Evolutionary conservation across 495 filamentous ascomycete genomes (phyloP).

Genomic region (Recurvomyces mirabilis): DNA sequence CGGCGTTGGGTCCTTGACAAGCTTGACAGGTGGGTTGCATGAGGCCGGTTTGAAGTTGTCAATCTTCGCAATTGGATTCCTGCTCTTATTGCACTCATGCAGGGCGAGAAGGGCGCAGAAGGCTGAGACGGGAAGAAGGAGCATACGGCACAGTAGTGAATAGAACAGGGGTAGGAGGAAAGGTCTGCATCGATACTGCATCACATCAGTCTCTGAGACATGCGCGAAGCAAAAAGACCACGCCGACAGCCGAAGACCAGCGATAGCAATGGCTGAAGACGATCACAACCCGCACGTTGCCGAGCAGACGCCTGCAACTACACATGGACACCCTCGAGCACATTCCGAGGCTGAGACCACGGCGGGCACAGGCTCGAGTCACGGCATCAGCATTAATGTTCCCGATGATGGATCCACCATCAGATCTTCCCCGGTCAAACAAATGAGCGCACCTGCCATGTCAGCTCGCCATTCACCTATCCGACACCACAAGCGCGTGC

Average conservation of each 20-base stretch:
- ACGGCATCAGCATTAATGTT: constrained; percentile 27
- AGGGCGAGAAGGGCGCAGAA: no score
- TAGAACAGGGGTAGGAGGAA: neutral
- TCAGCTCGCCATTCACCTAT: constrained; percentile 27
- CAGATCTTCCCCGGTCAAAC: constrained; percentile 26
- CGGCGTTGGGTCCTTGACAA: no score
- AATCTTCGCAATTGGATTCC: no score
- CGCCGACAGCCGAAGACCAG: no score
- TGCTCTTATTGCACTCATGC: no score
- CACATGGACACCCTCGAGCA: neutral
- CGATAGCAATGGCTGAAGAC: constrained; percentile 13
- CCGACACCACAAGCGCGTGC: constrained; percentile 30
- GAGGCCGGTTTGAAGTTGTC: no score
- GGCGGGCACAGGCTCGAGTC: neutral
- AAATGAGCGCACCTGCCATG: constrained; percentile 24
- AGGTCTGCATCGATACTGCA: no score
- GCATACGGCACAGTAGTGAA: no score
- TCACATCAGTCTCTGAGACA: no score
- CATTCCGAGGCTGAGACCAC: constrained; percentile 7
- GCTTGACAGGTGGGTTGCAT: no score
- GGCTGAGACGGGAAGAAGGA: no score
- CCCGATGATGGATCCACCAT: constrained; percentile 8
- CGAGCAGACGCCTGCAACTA: neutral
- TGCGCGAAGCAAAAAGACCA: no score
- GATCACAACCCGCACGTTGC: neutral